These are phyloP conservation scores for Uronychia setigera DNA, from an alignment of 73 alveolate genomes.

Conservation along the genomic window DNA sequence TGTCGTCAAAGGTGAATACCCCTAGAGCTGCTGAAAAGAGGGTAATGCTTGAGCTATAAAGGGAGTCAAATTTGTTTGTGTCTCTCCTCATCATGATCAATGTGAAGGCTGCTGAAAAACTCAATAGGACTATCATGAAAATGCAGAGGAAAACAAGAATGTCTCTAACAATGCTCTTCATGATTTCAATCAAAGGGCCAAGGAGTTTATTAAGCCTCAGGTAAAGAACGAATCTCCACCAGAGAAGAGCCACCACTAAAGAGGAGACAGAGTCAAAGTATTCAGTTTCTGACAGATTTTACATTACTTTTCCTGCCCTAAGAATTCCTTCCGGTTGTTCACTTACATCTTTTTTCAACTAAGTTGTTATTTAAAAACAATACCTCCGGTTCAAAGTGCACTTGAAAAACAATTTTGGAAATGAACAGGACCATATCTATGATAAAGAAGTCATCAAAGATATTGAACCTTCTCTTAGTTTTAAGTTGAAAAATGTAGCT, in stretches of 20 bases:
- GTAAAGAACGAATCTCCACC: background rate
- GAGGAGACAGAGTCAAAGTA: background rate
- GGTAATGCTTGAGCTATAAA: background rate
- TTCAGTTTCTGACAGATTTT: background rate
- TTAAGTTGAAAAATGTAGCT: background rate
- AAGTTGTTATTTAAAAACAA: no score
- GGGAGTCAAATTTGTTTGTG: background rate
- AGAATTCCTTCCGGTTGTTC: no score
- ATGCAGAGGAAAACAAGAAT: background rate
- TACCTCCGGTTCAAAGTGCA: background rate
- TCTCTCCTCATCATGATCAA: background rate
- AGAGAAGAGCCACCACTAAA: background rate
- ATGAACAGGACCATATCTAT: background rate
- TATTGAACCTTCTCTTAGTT: background rate
- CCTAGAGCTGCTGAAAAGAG: slow-evolving; percentile 8
- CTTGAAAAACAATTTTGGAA: background rate
- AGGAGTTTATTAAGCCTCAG: background rate
- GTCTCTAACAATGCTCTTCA: background rate
- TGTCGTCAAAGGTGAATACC: slow-evolving; percentile 8
- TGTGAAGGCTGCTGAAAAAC: background rate
- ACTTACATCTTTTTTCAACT: no score
- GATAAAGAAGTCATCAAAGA: background rate
- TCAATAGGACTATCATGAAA: background rate
- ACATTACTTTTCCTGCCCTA: background rate
- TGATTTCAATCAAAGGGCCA: background rate